These are phyloP conservation scores for Kitagawia praeruptora DNA, from an alignment of 129 eudicot genomes.

Conservation along the genomic window DNA sequence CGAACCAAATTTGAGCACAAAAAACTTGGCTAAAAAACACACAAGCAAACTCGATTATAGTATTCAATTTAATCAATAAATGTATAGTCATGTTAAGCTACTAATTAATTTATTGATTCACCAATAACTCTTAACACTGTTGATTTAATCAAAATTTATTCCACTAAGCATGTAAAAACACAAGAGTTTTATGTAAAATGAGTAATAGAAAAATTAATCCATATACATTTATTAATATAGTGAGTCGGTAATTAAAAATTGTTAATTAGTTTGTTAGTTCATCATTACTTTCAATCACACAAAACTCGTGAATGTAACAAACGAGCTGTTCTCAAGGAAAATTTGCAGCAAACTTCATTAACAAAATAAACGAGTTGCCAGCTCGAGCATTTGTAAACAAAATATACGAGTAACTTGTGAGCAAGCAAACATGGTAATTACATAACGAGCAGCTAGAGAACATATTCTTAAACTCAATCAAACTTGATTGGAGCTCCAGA, in stretches of 20 bases:
- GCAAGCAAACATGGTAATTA: neutral
- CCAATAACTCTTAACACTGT: neutral
- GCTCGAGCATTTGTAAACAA: neutral
- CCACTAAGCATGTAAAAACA: too few relatives aligned
- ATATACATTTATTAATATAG: too few relatives aligned
- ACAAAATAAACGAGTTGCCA: neutral
- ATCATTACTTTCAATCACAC: too few relatives aligned
- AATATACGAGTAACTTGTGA: neutral
- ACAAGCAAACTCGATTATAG: neutral
- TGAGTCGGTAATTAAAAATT: neutral
- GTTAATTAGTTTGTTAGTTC: too few relatives aligned
- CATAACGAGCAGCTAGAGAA: neutral
- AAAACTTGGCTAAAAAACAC: neutral
- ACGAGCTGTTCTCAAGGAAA: neutral
- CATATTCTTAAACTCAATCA: neutral
- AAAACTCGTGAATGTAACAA: neutral
- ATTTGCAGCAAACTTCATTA: neutral
- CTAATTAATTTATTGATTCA: too few relatives aligned
- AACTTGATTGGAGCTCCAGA: neutral
- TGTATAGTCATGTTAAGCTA: too few relatives aligned
- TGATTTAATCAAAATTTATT: too few relatives aligned
- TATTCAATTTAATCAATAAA: too few relatives aligned
- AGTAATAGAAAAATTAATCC: neutral
- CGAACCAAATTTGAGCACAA: neutral
- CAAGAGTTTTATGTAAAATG: too few relatives aligned